These are phyloP conservation scores for Magnolia officinalis DNA, from an alignment of 164 flowering plant genomes.

Conservation along the genomic window DNA sequence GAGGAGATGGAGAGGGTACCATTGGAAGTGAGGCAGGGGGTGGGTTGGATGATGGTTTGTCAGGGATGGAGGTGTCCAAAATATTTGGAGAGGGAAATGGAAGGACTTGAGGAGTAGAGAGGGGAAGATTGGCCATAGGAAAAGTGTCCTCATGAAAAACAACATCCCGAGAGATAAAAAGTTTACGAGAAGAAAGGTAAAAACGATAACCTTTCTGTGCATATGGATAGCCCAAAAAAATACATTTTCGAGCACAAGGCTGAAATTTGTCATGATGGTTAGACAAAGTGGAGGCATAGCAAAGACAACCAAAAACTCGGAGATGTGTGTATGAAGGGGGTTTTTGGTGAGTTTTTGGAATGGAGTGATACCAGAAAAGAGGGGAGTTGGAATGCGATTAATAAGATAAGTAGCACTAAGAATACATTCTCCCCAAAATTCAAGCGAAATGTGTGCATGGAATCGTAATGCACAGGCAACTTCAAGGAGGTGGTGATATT, in stretches of 20 bases:
- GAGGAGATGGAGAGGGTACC: background rate
- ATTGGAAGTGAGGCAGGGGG: background rate
- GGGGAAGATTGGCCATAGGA: background rate
- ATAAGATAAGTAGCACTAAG: background rate
- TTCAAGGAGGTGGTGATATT: background rate
- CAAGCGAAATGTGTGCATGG: background rate
- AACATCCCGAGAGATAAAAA: background rate
- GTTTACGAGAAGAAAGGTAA: background rate
- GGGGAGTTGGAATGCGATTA: background rate
- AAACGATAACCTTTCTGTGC: background rate
- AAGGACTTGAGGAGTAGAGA: background rate
- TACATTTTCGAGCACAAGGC: background rate
- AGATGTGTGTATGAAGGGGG: background rate
- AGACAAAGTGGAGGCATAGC: background rate
- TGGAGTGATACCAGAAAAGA: background rate
- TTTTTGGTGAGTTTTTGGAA: background rate
- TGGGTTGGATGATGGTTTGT: background rate
- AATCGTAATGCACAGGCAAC: background rate
- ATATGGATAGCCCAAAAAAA: background rate
- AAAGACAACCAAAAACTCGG: background rate
- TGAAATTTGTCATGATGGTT: background rate
- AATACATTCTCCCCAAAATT: constrained; percentile 7
- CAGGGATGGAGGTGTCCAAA: background rate
- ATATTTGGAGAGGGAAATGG: background rate
- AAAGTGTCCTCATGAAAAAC: background rate